phyloP scores from a whole-genome alignment of 805 yeast species.

The Sugiyamaella valdiviana region DNA sequence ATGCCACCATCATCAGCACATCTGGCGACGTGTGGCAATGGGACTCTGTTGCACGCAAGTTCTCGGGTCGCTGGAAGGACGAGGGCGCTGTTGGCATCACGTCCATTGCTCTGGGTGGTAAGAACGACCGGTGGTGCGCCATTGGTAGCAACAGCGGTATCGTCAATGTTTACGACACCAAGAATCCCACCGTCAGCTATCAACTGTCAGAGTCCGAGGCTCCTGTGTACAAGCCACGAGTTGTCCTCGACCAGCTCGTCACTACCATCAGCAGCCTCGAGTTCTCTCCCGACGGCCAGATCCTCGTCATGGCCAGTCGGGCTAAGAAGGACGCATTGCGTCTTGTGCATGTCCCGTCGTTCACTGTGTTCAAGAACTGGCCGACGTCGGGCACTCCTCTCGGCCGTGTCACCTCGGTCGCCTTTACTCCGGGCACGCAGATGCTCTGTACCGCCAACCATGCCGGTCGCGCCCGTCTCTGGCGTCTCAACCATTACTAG shows the following conservation, averaged over 20 bases:
- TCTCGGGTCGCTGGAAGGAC: conserved; percentile 73
- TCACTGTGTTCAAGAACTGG: conserved; percentile 88
- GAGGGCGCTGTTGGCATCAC: conserved; percentile 83
- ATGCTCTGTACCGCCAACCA: conserved; percentile 87
- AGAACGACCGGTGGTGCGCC: conserved; percentile 72
- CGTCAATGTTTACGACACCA: conserved; percentile 76
- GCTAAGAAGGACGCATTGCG: conserved; percentile 80
- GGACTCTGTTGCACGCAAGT: conserved; percentile 43
- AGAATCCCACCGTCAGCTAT: conserved; percentile 20
- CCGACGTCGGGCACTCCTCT: conserved; percentile 95
- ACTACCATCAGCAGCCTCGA: conserved; percentile 68
- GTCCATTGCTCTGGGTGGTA: conserved; percentile 65
- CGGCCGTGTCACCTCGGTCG: conserved; percentile 81
- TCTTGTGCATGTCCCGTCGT: conserved; percentile 80
- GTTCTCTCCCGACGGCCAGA: conserved; percentile 84
- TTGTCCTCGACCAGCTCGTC: conserved; percentile 68
- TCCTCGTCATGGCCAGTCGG: conserved; percentile 77
- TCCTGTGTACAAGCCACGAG: conserved; percentile 45
- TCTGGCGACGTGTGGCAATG: conserved; percentile 92
- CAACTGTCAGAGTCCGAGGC: conserved; percentile 27
- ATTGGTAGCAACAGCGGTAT: conserved; percentile 85
- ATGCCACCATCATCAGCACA: conserved; percentile 57
- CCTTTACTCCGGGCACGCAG: conserved; percentile 75
- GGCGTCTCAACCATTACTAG: conserved; percentile 75
- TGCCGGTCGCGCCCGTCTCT: conserved; percentile 81